phyloP scores from a whole-genome alignment of 2,329 filamentous ascomycete genomes.

The Microdochium trichocladiopsis region DNA sequence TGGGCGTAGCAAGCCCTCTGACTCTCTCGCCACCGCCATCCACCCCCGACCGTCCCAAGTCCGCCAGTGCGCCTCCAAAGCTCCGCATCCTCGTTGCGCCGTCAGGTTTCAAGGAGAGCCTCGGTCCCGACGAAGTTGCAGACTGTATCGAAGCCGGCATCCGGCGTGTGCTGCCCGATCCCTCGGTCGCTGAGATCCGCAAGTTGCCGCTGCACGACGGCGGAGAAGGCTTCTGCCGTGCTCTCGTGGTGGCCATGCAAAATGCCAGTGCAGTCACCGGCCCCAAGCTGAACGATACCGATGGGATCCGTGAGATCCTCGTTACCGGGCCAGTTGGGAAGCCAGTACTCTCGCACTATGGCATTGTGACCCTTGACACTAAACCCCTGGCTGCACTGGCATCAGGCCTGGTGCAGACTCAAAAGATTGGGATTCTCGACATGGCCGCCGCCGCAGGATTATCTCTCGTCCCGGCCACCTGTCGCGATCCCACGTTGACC shows the following conservation, averaged over 20 bases:
- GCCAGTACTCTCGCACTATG: slow-evolving; percentile 35
- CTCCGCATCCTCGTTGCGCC: slow-evolving; percentile 37
- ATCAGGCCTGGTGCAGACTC: too few species aligned
- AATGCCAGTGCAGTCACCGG: background rate
- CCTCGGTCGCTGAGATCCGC: slow-evolving; percentile 21
- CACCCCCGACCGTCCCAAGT: too few species aligned
- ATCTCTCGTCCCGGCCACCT: slow-evolving; percentile 34
- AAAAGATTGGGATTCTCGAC: slow-evolving; percentile 38
- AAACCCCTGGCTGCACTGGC: too few species aligned
- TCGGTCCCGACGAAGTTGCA: slow-evolving; percentile 38
- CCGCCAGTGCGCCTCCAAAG: background rate
- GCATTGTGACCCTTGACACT: slow-evolving; percentile 27
- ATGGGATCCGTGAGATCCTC: slow-evolving; percentile 24
- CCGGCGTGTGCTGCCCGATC: slow-evolving; percentile 31
- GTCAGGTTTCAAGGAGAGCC: slow-evolving; percentile 46
- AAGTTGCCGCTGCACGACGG: slow-evolving; percentile 46
- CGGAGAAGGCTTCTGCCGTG: slow-evolving; percentile 42
- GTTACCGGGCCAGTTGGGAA: slow-evolving; percentile 37
- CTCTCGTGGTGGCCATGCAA: slow-evolving; percentile 25
- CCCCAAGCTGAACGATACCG: slow-evolving; percentile 16
- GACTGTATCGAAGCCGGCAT: slow-evolving; percentile 42
- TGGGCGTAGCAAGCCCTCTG: too few species aligned
- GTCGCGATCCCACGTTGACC: slow-evolving; percentile 37
- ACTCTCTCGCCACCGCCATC: too few species aligned
- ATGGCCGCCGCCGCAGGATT: slow-evolving; percentile 47